Conservation (phyloP, 805 yeast genomes). For the Hanseniaspora thailandica region DNA sequence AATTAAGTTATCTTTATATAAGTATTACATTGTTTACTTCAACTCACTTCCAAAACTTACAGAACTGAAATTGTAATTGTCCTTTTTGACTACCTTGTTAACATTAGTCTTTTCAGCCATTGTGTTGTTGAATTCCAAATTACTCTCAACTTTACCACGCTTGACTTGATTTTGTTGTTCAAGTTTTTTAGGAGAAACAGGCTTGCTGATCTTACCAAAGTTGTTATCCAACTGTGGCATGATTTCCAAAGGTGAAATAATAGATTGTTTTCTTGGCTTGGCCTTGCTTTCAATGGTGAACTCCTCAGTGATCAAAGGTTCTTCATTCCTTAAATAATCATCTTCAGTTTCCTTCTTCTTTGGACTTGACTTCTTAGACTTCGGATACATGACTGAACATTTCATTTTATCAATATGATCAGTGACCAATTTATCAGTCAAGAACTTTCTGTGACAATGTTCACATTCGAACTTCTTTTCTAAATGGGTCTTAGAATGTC, state of each 20-base stretch:
- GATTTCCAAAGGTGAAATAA: neutral
- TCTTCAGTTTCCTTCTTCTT: neutral
- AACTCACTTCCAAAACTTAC: neutral
- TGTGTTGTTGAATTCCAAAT: conserved; percentile 7
- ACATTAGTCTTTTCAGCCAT: neutral
- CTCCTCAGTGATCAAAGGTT: neutral
- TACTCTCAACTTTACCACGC: neutral
- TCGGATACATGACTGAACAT: conserved; percentile 56
- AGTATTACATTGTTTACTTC: neutral
- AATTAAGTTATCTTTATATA: neutral
- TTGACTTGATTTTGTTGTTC: conserved; percentile 7
- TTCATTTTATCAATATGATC: conserved; percentile 71
- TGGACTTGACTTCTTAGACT: conserved; percentile 16
- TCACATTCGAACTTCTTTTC: conserved; percentile 64
- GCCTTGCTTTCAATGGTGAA: neutral
- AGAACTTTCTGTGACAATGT: conserved; percentile 83
- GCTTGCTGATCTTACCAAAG: conserved; percentile 7
- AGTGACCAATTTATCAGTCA: conserved; percentile 77
- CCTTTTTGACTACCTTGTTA: neutral
- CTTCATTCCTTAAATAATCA: neutral
- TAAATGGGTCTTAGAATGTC: conserved; percentile 80
- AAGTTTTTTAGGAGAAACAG: conserved; percentile 10
- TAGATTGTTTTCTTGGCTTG: neutral
- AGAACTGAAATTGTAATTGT: neutral
- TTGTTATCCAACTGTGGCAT: neutral